phyloP scores from a whole-genome alignment of 2,329 filamentous ascomycete species.

The Nannizziopsis arthrosporioides region DNA sequence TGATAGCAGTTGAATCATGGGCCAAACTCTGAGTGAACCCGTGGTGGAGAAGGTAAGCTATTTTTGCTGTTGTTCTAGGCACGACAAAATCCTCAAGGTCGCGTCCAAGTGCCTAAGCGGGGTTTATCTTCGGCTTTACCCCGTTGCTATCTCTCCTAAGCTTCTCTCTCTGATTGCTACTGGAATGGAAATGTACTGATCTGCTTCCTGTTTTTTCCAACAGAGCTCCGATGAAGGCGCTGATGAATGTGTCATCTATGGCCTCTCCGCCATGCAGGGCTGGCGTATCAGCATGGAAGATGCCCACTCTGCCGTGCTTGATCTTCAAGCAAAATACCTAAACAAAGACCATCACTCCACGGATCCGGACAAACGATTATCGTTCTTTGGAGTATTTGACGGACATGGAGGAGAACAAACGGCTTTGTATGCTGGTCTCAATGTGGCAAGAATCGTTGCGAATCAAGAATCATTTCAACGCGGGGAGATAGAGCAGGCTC shows the following conservation, averaged over 20 bases:
- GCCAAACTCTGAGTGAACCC: constrained; percentile 97
- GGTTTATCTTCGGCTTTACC: not conserved
- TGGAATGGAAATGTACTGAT: constrained; percentile 17
- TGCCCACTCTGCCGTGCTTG: constrained; percentile 77
- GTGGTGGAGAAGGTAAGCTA: constrained; percentile 90
- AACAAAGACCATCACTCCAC: constrained; percentile 42
- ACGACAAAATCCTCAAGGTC: not conserved
- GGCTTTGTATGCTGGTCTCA: constrained; percentile 79
- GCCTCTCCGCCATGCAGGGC: constrained; percentile 97
- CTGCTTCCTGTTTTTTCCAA: not conserved
- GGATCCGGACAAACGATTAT: constrained; percentile 60
- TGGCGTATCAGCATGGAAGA: constrained; percentile 99
- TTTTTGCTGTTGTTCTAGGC: not conserved
- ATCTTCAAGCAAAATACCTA: constrained; percentile 56
- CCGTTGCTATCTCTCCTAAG: constrained; percentile 7
- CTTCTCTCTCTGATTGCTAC: constrained; percentile 9
- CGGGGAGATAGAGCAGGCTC: constrained; percentile 83
- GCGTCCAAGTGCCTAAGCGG: constrained; percentile 4
- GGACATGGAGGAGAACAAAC: constrained; percentile 97
- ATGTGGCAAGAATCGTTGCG: constrained; percentile 85
- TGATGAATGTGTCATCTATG: constrained; percentile 86
- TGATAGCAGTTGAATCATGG: constrained; percentile 53
- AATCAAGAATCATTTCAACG: constrained; percentile 90
- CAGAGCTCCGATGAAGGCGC: constrained; percentile 63
- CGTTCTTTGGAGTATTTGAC: constrained; percentile 97